phyloP scores from a whole-genome alignment of 2,329 filamentous ascomycete species.

The Colletotrichum scovillei region DNA sequence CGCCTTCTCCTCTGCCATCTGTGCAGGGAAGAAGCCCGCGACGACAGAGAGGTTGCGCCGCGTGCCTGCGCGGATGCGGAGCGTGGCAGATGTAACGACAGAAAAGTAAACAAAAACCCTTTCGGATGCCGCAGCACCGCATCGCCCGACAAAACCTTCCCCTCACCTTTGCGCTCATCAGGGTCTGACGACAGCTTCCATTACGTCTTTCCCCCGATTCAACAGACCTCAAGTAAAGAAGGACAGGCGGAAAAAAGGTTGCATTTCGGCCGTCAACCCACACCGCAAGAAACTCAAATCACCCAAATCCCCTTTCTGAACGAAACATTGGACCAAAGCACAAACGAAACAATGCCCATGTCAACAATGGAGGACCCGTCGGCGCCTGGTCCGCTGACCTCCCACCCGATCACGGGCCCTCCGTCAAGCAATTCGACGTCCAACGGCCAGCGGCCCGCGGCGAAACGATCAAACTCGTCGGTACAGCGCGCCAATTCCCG shows the following conservation, averaged over 20 bases:
- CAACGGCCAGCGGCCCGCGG: constrained; percentile 21
- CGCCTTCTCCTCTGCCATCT: background rate
- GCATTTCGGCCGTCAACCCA: background rate
- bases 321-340: background rate
- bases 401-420: constrained; percentile 31
- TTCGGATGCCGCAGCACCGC: constrained; percentile 15
- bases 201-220: background rate
- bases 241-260: background rate
- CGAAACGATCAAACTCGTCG: constrained; percentile 29
- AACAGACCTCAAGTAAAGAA: background rate
- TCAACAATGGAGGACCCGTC: constrained; percentile 15
- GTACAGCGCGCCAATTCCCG: constrained; percentile 44
- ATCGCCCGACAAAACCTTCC: background rate
- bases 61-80: constrained; percentile 18
- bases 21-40: constrained; percentile 30
- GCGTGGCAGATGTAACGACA: constrained; percentile 15
- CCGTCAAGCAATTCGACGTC: background rate
- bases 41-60: constrained; percentile 3
- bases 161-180: background rate
- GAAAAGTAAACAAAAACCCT: constrained; percentile 30
- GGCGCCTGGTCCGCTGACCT: constrained; percentile 34
- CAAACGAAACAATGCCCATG: background rate
- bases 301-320: background rate
- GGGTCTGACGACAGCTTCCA: background rate
- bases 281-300: background rate